A percentile compares a stretch with the other conserved stretches of the same genome.
Evolutionary conservation across 495 filamentous ascomycete genomes (phyloP).

Genomic region (Penicillium coprophilum): DNA sequence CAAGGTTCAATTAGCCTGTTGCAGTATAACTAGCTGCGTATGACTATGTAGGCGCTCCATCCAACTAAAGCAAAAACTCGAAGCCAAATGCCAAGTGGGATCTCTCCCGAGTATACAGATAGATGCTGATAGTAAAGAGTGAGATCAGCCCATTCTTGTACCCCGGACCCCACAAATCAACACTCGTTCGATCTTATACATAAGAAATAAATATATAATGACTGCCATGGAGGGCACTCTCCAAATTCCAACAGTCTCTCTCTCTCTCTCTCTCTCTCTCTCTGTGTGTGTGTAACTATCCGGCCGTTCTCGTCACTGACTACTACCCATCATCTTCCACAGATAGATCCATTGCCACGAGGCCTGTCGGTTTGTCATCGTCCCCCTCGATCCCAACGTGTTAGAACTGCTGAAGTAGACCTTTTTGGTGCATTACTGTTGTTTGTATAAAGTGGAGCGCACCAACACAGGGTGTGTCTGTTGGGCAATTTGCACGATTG

Average conservation of each 20-base stretch:
- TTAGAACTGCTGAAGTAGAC: too few relatives aligned
- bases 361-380: too few relatives aligned
- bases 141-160: not conserved
- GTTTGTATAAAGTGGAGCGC: too few relatives aligned
- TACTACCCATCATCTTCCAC: too few relatives aligned
- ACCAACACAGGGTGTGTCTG: too few relatives aligned
- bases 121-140: not conserved
- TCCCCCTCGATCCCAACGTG: too few relatives aligned
- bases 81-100: not conserved
- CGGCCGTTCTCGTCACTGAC: not conserved
- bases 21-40: constrained; percentile 1
- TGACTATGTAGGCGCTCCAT: not conserved
- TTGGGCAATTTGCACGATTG: too few relatives aligned
- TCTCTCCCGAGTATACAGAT: too few relatives aligned
- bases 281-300: not conserved
- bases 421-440: too few relatives aligned
- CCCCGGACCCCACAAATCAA: too few relatives aligned
- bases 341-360: too few relatives aligned
- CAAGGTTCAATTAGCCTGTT: constrained; percentile 1
- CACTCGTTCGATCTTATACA: not conserved
- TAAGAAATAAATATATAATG: not conserved
- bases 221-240: not conserved
- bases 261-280: not conserved
- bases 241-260: not conserved
- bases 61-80: not conserved